Percentiles rank a stretch among this genome's conserved stretches.
phyloP scores from a whole-genome alignment of 2,329 filamentous ascomycete species.

The Xenoacremonium recifei region DNA sequence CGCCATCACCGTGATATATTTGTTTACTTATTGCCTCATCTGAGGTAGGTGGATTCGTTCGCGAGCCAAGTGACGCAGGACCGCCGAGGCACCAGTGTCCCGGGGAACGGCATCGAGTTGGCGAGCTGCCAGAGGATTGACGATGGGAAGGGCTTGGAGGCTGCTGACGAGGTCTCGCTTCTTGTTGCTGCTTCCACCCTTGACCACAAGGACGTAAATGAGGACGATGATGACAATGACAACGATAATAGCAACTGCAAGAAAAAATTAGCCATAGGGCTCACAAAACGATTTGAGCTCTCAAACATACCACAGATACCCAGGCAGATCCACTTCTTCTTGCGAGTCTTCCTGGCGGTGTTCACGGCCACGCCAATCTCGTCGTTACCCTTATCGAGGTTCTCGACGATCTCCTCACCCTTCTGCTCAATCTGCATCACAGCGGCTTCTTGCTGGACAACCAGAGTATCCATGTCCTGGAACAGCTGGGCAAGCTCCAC shows the following conservation, averaged over 20 bases:
- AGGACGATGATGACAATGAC: constrained; percentile 51
- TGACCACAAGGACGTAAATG: constrained; percentile 39
- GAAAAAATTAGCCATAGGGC: constrained; percentile 19
- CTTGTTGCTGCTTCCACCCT: constrained; percentile 25
- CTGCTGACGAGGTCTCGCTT: constrained; percentile 30
- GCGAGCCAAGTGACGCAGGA: constrained; percentile 15
- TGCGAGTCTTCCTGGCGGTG: constrained; percentile 75
- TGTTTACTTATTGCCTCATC: constrained; percentile 20
- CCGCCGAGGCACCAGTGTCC: constrained; percentile 8
- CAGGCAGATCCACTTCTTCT: constrained; percentile 97
- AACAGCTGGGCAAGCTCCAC: constrained; percentile 84
- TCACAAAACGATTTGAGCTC: too few relatives aligned
- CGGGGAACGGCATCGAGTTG: constrained; percentile 10
- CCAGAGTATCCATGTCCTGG: constrained; percentile 81
- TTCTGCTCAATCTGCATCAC: constrained; percentile 82
- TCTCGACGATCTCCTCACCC: constrained; percentile 79
- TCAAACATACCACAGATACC: constrained; percentile 62
- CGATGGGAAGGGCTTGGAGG: constrained; percentile 19
- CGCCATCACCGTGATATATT: too few relatives aligned
- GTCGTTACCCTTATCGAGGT: constrained; percentile 81
- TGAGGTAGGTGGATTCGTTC: constrained; percentile 24
- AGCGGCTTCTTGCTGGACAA: constrained; percentile 81
- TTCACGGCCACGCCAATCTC: constrained; percentile 80
- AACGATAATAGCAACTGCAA: constrained; percentile 52
- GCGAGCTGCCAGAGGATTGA: constrained; percentile 20